Percentiles rank a stretch among this genome's conserved stretches.
phyloP scores from a whole-genome alignment of 108 stramenopile species.

The Pelagomonas calceolata region DNA sequence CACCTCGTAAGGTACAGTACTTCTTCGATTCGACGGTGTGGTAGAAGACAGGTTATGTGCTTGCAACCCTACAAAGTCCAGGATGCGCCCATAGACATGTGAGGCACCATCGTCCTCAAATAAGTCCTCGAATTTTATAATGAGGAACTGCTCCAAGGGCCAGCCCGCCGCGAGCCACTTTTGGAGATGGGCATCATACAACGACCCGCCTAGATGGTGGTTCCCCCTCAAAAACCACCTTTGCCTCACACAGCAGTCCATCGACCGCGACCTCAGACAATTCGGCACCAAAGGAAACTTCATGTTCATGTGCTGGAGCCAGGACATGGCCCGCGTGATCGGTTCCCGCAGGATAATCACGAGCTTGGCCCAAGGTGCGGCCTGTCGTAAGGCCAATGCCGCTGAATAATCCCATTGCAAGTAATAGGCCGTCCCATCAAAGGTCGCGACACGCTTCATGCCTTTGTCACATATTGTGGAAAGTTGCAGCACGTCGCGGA shows the following conservation, averaged over 20 bases:
- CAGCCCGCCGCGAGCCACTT: neutral
- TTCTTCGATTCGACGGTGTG: too few relatives aligned
- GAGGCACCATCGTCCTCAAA: neutral
- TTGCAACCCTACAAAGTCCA: neutral
- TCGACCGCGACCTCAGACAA: neutral
- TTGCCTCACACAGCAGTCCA: neutral
- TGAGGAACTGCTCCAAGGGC: neutral
- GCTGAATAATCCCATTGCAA: neutral
- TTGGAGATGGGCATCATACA: neutral
- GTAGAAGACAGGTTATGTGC: too few relatives aligned
- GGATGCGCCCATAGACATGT: neutral
- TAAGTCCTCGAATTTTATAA: neutral
- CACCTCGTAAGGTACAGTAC: neutral
- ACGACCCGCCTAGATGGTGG: neutral
- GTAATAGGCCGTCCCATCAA: neutral
- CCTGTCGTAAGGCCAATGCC: neutral
- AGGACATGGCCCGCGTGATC: neutral
- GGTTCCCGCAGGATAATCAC: neutral
- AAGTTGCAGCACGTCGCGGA: neutral
- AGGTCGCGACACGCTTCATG: neutral
- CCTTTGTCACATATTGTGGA: neutral
- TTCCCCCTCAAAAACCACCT: neutral
- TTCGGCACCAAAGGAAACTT: neutral
- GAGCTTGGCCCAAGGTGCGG: neutral
- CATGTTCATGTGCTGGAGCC: neutral